Percentiles rank a stretch among this genome's conserved stretches.
Conservation (phyloP, 495 filamentous ascomycete species). For the Acidiella bohemica region DNA sequence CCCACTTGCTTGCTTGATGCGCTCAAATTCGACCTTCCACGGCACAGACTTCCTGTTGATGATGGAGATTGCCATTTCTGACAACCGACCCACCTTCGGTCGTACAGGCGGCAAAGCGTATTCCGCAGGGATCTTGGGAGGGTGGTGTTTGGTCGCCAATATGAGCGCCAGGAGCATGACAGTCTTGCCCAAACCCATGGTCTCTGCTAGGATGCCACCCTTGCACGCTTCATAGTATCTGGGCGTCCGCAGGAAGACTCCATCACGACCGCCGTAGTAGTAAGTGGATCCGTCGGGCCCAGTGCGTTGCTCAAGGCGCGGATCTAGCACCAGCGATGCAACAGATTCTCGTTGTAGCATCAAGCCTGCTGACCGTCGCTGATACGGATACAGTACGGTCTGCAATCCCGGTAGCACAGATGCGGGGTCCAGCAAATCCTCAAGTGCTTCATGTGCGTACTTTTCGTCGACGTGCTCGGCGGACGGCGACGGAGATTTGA, state of each 20-base stretch:
- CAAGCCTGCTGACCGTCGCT: constrained; percentile 64
- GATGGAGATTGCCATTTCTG: constrained; percentile 60
- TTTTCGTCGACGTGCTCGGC: constrained; percentile 39
- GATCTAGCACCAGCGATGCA: constrained; percentile 53
- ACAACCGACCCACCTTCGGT: constrained; percentile 39
- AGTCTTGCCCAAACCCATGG: constrained; percentile 73
- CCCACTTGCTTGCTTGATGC: constrained; percentile 24
- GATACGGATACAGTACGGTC: constrained; percentile 61
- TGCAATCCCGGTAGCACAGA: constrained; percentile 46
- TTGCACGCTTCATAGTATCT: constrained; percentile 57
- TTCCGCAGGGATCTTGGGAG: constrained; percentile 49
- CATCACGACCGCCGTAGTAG: constrained; percentile 59
- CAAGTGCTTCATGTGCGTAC: constrained; percentile 47
- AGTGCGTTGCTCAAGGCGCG: constrained; percentile 44
- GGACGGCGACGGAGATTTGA: constrained; percentile 55
- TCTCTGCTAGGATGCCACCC: constrained; percentile 69
- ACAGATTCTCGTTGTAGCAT: constrained; percentile 77
- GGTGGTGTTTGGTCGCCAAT: constrained; percentile 60
- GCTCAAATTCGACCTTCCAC: constrained; percentile 50
- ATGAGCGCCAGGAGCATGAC: constrained; percentile 74
- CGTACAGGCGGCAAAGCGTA: constrained; percentile 34
- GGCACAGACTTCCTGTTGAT: constrained; percentile 51
- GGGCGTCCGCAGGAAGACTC: constrained; percentile 45
- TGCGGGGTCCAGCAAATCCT: constrained; percentile 41
- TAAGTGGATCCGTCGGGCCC: constrained; percentile 51